These are phyloP conservation scores for Carex parvula DNA, from an alignment of 176 grass and related monocot genomes.

Conservation along the genomic window DNA sequence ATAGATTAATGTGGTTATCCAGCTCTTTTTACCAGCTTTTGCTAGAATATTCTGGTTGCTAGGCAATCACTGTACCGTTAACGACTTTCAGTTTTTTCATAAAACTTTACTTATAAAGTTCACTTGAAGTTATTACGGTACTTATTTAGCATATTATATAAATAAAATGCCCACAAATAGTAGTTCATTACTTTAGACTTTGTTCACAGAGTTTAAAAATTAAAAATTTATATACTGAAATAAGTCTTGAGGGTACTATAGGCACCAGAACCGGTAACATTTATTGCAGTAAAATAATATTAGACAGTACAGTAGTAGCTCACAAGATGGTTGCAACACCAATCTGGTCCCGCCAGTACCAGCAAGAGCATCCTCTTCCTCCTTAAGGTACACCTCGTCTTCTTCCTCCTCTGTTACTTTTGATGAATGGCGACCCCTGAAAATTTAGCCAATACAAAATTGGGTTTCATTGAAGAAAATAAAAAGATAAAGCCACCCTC, in stretches of 20 bases:
- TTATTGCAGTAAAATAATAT: neutral
- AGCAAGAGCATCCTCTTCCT: constrained; percentile 65
- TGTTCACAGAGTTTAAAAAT: neutral
- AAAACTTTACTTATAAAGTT: neutral
- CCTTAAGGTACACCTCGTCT: constrained; percentile 75
- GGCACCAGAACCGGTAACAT: neutral
- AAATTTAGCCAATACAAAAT: constrained; percentile 7
- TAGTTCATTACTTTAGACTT: neutral
- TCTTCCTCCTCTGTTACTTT: constrained; percentile 80
- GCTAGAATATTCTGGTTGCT: neutral
- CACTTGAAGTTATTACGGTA: neutral
- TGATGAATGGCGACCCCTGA: constrained; percentile 69
- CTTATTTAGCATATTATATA: neutral
- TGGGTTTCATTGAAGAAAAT: neutral
- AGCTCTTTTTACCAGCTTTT: neutral
- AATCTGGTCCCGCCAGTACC: constrained; percentile 63
- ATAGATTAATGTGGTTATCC: neutral
- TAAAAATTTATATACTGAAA: neutral
- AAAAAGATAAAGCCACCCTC: neutral
- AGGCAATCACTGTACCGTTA: neutral
- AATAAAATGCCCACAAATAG: neutral
- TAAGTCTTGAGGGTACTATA: neutral
- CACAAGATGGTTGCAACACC: constrained; percentile 65
- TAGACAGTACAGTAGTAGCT: constrained; percentile 19
- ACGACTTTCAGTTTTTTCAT: neutral